These are phyloP conservation scores for Peniophora sp. DNA, from an alignment of 1,284 basidiomycete species.

Conservation along the genomic window DNA sequence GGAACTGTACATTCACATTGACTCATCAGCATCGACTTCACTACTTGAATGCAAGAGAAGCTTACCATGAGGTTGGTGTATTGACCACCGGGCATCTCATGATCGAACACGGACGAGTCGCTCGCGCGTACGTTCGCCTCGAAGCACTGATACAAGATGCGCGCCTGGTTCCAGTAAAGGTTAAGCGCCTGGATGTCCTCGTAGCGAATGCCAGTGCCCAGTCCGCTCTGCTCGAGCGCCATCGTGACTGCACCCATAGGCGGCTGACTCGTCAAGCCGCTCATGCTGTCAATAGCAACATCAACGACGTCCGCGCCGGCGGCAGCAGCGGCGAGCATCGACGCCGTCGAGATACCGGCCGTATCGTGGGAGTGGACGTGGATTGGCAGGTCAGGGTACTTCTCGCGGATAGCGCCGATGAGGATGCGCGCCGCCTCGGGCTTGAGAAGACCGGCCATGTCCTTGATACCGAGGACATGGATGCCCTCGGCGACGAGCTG, in stretches of 20 bases:
- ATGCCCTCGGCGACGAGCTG: slow-evolving; percentile 94
- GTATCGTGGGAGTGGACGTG: slow-evolving; percentile 99
- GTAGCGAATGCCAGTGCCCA: slow-evolving; percentile 96
- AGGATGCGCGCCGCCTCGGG: slow-evolving; percentile 89
- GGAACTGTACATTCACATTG: slow-evolving; percentile 71
- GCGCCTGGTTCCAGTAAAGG: slow-evolving; percentile 97
- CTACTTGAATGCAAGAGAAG: neutral
- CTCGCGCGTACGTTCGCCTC: slow-evolving; percentile 98
- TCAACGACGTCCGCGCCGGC: slow-evolving; percentile 98
- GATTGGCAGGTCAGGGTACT: slow-evolving; percentile 96
- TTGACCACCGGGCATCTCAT: slow-evolving; percentile 99
- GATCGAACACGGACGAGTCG: slow-evolving; percentile 96
- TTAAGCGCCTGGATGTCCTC: slow-evolving; percentile 98
- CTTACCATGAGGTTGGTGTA: slow-evolving; percentile 90
- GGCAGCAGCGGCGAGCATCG: slow-evolving; percentile 92
- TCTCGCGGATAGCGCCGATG: slow-evolving; percentile 90
- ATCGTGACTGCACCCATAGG: slow-evolving; percentile 96
- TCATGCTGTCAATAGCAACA: slow-evolving; percentile 99
- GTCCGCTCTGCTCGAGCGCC: slow-evolving; percentile 90
- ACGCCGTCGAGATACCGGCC: slow-evolving; percentile 94
- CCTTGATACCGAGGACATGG: slow-evolving; percentile 97
- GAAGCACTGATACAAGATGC: slow-evolving; percentile 93
- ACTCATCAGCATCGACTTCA: slow-evolving; percentile 6
- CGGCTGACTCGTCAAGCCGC: slow-evolving; percentile 96
- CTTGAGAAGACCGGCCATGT: slow-evolving; percentile 98